Percentiles rank a stretch among this genome's conserved stretches.
Evolutionary conservation across 2,329 filamentous ascomycete species (phyloP).

Genomic region (Blumeria graminis): DNA sequence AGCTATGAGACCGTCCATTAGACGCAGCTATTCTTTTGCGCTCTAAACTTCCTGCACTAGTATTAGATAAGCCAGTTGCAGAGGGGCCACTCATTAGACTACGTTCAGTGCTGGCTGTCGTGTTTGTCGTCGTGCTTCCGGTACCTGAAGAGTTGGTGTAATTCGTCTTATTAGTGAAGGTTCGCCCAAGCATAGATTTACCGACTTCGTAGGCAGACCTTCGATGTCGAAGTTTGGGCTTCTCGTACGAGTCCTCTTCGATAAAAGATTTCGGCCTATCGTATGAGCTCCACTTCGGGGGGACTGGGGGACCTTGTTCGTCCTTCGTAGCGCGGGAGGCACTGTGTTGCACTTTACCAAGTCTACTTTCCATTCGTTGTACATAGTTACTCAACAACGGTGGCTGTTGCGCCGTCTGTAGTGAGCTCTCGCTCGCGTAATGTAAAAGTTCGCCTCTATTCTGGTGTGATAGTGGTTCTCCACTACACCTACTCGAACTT

Average conservation of each 20-base stretch:
- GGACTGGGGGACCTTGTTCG: slow-evolving; percentile 9
- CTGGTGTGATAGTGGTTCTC: slow-evolving; percentile 22
- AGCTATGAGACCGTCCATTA: slow-evolving; percentile 30
- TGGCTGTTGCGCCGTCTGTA: slow-evolving; percentile 27
- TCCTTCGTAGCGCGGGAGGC: slow-evolving; percentile 6
- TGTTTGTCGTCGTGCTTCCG: slow-evolving; percentile 44
- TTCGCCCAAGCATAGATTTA: slow-evolving; percentile 44
- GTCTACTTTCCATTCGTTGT: slow-evolving; percentile 67
- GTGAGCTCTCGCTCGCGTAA: slow-evolving; percentile 6
- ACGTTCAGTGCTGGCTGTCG: slow-evolving; percentile 54
- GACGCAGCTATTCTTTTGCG: slow-evolving; percentile 33
- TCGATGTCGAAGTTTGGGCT: slow-evolving; percentile 30
- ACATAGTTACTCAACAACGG: slow-evolving; percentile 70
- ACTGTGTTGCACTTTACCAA: slow-evolving; percentile 19
- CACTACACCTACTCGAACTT: slow-evolving; percentile 30
- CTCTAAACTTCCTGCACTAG: slow-evolving; percentile 81
- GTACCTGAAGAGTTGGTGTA: slow-evolving; percentile 55
- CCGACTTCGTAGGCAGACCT: slow-evolving; percentile 63
- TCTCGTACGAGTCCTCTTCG: slow-evolving; percentile 19
- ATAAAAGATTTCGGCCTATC: slow-evolving; percentile 34
- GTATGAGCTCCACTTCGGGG: slow-evolving; percentile 26
- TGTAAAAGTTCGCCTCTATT: slow-evolving; percentile 1
- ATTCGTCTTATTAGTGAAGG: slow-evolving; percentile 71
- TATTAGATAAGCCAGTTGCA: slow-evolving; percentile 76
- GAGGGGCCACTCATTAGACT: slow-evolving; percentile 89